Evolutionary conservation across 805 yeast species (phyloP), one percentile per base, ranked within the genome.

Genomic region (Kodamaea fukazawae): DNA sequence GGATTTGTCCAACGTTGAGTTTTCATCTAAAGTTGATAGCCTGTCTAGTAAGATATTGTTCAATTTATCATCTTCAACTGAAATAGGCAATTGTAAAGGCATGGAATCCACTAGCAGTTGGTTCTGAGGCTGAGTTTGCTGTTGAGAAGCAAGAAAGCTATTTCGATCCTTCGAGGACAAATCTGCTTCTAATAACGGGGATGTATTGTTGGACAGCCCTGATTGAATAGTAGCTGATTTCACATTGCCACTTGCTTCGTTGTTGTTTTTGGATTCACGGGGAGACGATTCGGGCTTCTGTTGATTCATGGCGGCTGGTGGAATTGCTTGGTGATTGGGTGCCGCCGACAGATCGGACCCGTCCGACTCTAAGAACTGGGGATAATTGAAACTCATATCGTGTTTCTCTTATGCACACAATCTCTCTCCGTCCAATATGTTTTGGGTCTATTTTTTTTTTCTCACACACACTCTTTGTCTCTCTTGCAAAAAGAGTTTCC

Each of bases 351-450:
- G 13, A 7, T 27, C 15, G 5, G 15, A 14, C 30, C 29, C 46
- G 36, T 29, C 42, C 26, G 48, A 32, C 37, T 29, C 44, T 45
- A 65, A 54, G 45, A 65, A 63, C 37, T 65, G 66, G 32, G 70
- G 68, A 49, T 63, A 62, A 36, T 61, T 57, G 45, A 63, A 54
- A 47, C 51, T 56, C 65, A 61, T 61, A 12, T 11, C 32, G 28
- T 23, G 20, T 37, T 13, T 32, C 27, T 32, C 23, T 20, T 20
- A 20, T 20, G 23, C 23, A 20, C 23, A 20, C 23, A 20, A 5
- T 6, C 23, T 20, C 23, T 32, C 35, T 32, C 35, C 35, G 35
- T 32, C n/a, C n/a, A 32, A 18, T 32, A 18, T 11, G 35, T 25
- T 27, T 27, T 22, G 30, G 23, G 23, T 34, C 34, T 38, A 26